A percentile compares a stretch with the other conserved stretches of the same genome.
Evolutionary conservation across 2,329 filamentous ascomycete genomes (phyloP).

Genomic region (Penicillium sp.): DNA sequence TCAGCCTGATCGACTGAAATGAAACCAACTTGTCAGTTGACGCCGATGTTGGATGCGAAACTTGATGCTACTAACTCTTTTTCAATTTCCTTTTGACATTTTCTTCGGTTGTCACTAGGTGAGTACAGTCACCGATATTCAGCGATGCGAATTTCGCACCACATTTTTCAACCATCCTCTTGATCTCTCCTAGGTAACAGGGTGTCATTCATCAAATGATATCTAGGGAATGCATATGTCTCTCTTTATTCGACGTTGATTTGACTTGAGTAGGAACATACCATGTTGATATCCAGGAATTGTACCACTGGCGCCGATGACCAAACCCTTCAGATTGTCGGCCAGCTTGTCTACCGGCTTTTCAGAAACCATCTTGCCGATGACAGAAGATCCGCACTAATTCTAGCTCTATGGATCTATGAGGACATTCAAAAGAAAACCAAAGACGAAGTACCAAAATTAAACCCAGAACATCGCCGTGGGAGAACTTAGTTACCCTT

Average conservation of each 20-base stretch:
- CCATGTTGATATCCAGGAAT: constrained; percentile 52
- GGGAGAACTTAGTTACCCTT: not conserved
- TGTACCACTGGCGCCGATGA: constrained; percentile 57
- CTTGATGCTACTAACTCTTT: constrained; percentile 20
- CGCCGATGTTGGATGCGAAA: not conserved
- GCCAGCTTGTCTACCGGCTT: not conserved
- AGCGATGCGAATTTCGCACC: constrained; percentile 29
- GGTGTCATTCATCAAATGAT: not conserved
- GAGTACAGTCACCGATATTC: constrained; percentile 27
- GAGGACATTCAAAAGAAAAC: not conserved
- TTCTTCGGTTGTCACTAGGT: constrained; percentile 31
- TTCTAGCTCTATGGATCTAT: not conserved
- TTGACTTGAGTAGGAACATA: constrained; percentile 4
- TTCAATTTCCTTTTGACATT: constrained; percentile 20
- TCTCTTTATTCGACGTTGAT: not conserved
- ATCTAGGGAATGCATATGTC: not conserved
- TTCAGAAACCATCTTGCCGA: not conserved
- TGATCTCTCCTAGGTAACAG: constrained; percentile 23
- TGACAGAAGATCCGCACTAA: not conserved
- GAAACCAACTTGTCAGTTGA: not conserved
- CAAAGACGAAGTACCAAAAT: not conserved
- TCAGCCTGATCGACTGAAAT: constrained; percentile 42
- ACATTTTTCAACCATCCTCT: constrained; percentile 25
- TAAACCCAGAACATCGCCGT: not conserved
- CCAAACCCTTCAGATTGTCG: constrained; percentile 8